A percentile compares a stretch with the other conserved stretches of the same genome.
Evolutionary conservation across 1,284 basidiomycete species (phyloP).

Genomic region (Ceratobasidium sp.): DNA sequence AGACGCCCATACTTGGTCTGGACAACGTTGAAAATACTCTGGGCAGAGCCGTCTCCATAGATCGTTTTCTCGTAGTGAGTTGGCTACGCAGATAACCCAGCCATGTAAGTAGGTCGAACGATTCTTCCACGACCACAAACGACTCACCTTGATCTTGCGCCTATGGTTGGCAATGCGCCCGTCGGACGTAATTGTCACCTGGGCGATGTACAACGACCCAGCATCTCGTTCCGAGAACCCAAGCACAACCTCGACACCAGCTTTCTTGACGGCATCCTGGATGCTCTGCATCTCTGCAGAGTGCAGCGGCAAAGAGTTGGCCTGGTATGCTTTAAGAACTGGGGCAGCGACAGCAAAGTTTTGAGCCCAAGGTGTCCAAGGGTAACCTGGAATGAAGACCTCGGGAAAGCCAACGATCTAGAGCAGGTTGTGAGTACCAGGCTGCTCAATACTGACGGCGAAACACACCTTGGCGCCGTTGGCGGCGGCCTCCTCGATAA

Average conservation of each 20-base stretch:
- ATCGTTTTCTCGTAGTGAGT: conserved; percentile 53
- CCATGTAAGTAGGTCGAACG: background rate
- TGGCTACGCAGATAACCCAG: background rate
- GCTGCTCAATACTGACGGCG: conserved; percentile 55
- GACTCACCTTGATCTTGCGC: conserved; percentile 56
- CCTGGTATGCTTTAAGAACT: conserved; percentile 55
- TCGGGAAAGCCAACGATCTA: conserved; percentile 19
- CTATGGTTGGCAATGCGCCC: conserved; percentile 57
- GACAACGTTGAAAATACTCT: conserved; percentile 29
- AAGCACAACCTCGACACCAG: conserved; percentile 54
- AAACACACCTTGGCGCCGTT: conserved; percentile 56
- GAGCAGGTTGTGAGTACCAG: background rate
- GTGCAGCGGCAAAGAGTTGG: conserved; percentile 55
- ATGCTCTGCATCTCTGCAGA: conserved; percentile 58
- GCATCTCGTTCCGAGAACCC: conserved; percentile 57
- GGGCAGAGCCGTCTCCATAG: conserved; percentile 54
- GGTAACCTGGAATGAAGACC: conserved; percentile 54
- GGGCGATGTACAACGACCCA: conserved; percentile 55
- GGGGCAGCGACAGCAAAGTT: conserved; percentile 52
- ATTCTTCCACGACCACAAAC: background rate
- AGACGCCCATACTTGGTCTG: conserved; percentile 55
- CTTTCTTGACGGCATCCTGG: conserved; percentile 54
- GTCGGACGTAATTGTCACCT: conserved; percentile 55
- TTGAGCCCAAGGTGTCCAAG: conserved; percentile 57
- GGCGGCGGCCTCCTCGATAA: conserved; percentile 55